A percentile compares a stretch with the other conserved stretches of the same genome.
Conservation (phyloP, 345 rosid species). For the Barbarea vulgaris region DNA sequence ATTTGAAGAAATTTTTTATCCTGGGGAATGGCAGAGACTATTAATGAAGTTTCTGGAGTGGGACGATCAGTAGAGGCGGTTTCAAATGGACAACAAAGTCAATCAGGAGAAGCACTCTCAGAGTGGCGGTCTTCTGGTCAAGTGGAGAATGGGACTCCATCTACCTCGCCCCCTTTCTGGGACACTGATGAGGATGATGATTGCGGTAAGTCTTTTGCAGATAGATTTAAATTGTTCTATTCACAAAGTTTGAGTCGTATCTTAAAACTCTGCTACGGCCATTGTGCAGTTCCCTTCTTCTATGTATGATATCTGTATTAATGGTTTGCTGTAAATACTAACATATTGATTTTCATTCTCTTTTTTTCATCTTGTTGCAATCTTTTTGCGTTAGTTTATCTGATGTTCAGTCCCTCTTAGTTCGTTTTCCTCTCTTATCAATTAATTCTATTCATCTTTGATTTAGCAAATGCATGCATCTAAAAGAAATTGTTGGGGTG, state of each 20-base stretch:
- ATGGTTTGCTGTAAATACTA: not conserved
- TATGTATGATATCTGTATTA: not conserved
- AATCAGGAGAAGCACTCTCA: slow-evolving; percentile 74
- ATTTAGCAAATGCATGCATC: slow-evolving; percentile 5
- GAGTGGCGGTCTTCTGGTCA: slow-evolving; percentile 94
- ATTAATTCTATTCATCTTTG: not conserved
- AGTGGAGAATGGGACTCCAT: slow-evolving; percentile 85
- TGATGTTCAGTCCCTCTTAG: not conserved
- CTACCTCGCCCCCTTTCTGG: slow-evolving; percentile 90
- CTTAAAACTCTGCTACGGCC: not conserved
- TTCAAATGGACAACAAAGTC: slow-evolving; percentile 64
- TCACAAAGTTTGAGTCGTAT: not conserved
- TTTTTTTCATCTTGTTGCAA: not conserved
- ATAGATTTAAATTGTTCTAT: not conserved
- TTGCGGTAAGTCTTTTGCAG: slow-evolving; percentile 49
- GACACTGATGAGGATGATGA: slow-evolving; percentile 84
- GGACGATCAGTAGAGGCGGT: slow-evolving; percentile 70
- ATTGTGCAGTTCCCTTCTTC: not conserved
- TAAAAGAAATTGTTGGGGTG: not conserved
- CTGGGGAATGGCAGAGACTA: slow-evolving; percentile 69
- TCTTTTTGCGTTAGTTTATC: not conserved
- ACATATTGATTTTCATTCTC: not conserved
- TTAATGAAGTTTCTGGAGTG: slow-evolving; percentile 67
- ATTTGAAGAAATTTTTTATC: not conserved
- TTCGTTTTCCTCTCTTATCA: not conserved